A percentile compares a stretch with the other conserved stretches of the same genome.
Evolutionary conservation across 2,329 filamentous ascomycete genomes (phyloP).

Genomic region (Pseudocercospora crystallina): DNA sequence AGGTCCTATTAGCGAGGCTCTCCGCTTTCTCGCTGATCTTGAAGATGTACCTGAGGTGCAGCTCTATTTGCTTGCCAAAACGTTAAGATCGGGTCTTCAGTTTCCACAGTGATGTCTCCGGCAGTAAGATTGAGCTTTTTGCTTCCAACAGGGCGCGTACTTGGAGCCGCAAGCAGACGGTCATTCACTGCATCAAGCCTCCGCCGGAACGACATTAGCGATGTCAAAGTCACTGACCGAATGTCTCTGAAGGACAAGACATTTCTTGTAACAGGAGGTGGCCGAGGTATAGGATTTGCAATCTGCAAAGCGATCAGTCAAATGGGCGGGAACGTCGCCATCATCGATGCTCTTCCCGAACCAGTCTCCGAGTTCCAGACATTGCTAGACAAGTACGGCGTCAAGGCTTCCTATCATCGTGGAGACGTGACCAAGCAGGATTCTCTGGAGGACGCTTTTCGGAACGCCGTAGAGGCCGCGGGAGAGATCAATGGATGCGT

Average conservation of each 20-base stretch:
- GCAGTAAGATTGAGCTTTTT: no score
- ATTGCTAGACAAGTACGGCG: neutral
- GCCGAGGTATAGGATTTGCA: slow-evolving; percentile 41
- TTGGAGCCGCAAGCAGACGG: no score
- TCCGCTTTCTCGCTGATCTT: no score
- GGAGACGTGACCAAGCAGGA: slow-evolving; percentile 10
- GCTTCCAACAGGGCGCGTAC: no score
- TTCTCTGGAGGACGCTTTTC: slow-evolving; percentile 7
- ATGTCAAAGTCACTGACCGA: slow-evolving; percentile 10
- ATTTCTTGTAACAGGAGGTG: slow-evolving; percentile 44
- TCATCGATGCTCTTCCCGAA: slow-evolving; percentile 2
- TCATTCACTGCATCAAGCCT: neutral
- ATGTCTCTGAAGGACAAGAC: slow-evolving; percentile 36
- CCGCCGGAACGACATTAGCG: neutral
- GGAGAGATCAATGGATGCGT: slow-evolving; percentile 20
- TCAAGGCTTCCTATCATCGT: slow-evolving; percentile 12
- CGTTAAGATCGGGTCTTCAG: no score
- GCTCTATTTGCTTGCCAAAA: no score
- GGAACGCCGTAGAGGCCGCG: slow-evolving; percentile 3
- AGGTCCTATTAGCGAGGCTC: no score
- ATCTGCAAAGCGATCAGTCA: slow-evolving; percentile 8
- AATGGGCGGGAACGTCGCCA: slow-evolving; percentile 4
- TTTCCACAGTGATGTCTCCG: no score
- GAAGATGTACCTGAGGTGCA: no score
- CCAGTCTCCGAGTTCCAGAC: slow-evolving; percentile 2